Evolutionary conservation across 176 grass and related monocot species (phyloP).

Genomic region (Avena sativa): DNA sequence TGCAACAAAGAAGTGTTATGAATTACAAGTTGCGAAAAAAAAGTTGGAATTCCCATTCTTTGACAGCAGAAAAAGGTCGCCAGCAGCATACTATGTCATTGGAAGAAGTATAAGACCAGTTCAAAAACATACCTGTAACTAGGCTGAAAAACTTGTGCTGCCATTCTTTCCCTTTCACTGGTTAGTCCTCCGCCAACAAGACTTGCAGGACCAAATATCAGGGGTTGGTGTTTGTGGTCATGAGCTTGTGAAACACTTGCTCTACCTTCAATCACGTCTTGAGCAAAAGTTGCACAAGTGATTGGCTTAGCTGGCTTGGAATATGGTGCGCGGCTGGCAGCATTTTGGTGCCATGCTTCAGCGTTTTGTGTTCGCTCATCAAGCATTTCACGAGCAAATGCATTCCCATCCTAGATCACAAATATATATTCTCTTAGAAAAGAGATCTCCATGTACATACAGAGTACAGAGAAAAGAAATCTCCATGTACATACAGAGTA

Average conservation of each 20-base stretch:
- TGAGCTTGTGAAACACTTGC: conserved; percentile 85
- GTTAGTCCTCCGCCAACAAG: conserved; percentile 71
- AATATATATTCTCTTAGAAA: not conserved
- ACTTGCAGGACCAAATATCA: conserved; percentile 95
- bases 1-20: conserved; percentile 14
- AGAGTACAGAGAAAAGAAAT: not conserved
- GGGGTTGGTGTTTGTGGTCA: conserved; percentile 90
- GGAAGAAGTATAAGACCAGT: not conserved
- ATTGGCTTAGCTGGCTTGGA: conserved; percentile 90
- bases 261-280: conserved; percentile 95
- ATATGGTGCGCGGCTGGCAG: conserved; percentile 61
- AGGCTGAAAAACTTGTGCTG: conserved; percentile 95
- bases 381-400: conserved; percentile 86
- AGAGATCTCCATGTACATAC: not conserved
- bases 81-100: not conserved
- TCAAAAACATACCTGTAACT: conserved; percentile 67
- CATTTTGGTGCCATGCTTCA: conserved; percentile 88
- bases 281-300: conserved; percentile 95
- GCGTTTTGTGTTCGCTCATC: conserved; percentile 69
- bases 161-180: conserved; percentile 77
- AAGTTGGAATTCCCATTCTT: not conserved
- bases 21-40: conserved; percentile 1
- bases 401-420: conserved; percentile 57
- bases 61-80: not conserved
- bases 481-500: not conserved